Base-by-base conservation (phyloP, 352 stramenopile species). In the Phytophthora pseudosyringae region DNA sequence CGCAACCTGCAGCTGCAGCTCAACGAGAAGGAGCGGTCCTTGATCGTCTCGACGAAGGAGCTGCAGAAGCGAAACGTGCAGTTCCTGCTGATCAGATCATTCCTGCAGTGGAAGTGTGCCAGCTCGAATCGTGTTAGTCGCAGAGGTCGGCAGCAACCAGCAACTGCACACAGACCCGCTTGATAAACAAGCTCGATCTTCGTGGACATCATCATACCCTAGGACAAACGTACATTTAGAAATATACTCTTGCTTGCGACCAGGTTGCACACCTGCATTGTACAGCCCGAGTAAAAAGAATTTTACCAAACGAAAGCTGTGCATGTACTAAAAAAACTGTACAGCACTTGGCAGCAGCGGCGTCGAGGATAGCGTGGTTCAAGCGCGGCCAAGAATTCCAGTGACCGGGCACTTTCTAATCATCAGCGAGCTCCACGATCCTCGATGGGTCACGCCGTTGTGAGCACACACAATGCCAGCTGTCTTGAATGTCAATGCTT, bases 21-120 rank as follows among this genome's bases (percentile, higher is more conserved):
- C 4, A 73, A 68, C 25, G 54, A 77, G 3, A 73, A 72, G 15
- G 58, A 69, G 5, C 50, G 46, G 3, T 62, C 69, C 12, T 41
- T 77, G 31, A 59, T 33, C 16, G 29, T 50, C 48, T 65, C 65
- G 12, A 66, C 44, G 25, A 52, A 60, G 43, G 45, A 72, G 59
- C 47, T 73, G 46, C n/a, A 56, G 36, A 58, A 56, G 21, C 44
- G 73, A 46, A 70, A 68, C 59, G 25, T 71, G 36, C 76, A 82
- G 50, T 79, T 83, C 38, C 41, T 77, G 11, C 31, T 80, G 3
- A 38, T 81, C n/a, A 68, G 69, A 41, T 67, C 68, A 5, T 85
- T 85, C 45, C 40, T 83, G 41, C 74, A 64, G 41, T 85, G 76
- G 76, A 82, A 79, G 46, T 69, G 66, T 59, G 40, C 61, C 7